A percentile compares a stretch with the other conserved stretches of the same genome.
These are phyloP conservation scores for Kluyveromyces lactis DNA, from an alignment of 805 yeast species.

Conservation along the genomic window DNA sequence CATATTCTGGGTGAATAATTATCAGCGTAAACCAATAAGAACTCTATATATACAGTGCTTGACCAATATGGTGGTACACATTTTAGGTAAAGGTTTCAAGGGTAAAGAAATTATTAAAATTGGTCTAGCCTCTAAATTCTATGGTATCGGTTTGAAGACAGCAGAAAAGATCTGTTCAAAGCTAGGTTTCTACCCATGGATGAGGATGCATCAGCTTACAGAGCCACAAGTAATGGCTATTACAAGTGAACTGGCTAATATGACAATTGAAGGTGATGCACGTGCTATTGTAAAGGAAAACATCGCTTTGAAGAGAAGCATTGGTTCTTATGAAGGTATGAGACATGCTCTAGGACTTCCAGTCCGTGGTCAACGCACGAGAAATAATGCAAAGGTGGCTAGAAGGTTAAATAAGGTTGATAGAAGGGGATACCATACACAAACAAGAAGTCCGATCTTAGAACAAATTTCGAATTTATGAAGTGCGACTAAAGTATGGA, in stretches of 20 bases:
- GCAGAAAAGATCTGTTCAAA: constrained; percentile 76
- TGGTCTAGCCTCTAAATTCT: constrained; percentile 74
- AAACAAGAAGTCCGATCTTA: neutral
- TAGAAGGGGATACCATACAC: constrained; percentile 38
- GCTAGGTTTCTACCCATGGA: constrained; percentile 83
- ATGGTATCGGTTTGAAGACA: constrained; percentile 73
- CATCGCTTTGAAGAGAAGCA: constrained; percentile 67
- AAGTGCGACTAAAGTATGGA: neutral
- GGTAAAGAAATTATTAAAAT: constrained; percentile 34
- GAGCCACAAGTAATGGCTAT: constrained; percentile 82
- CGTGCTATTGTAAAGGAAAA: constrained; percentile 68
- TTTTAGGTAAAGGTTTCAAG: constrained; percentile 42
- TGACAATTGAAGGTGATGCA: constrained; percentile 76
- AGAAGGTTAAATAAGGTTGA: constrained; percentile 72
- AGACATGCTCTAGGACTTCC: constrained; percentile 83
- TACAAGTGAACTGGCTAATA: constrained; percentile 76
- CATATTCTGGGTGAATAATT: too few species aligned
- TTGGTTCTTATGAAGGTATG: constrained; percentile 80
- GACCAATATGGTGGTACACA: constrained; percentile 40
- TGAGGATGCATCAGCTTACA: constrained; percentile 88
- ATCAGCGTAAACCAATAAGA: too few species aligned
- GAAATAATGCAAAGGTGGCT: constrained; percentile 87
- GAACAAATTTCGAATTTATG: neutral
- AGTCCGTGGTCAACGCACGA: constrained; percentile 84
- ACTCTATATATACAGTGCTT: too few species aligned